Conservation (phyloP, 208 protist species). For the Trypanosomatidae sp. region DNA sequence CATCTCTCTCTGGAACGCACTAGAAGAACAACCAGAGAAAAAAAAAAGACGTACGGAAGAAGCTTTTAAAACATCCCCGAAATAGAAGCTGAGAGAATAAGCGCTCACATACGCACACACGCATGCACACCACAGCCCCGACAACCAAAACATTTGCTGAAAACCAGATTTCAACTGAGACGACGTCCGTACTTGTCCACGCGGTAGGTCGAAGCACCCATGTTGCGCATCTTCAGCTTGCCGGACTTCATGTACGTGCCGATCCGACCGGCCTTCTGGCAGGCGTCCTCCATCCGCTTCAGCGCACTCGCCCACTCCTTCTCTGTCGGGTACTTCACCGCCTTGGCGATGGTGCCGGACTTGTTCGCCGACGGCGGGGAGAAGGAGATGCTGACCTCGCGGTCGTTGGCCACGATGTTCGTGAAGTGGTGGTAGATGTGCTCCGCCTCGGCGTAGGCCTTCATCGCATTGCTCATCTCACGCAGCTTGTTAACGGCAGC, state of each 20-base stretch:
- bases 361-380: conserved; percentile 51
- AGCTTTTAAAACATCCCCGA: too few relatives aligned
- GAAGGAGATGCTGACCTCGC: conserved; percentile 67
- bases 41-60: too few relatives aligned
- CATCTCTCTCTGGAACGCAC: too few relatives aligned
- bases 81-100: too few relatives aligned
- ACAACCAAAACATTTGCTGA: too few relatives aligned
- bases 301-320: conserved; percentile 79
- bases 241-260: conserved; percentile 76
- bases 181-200: conserved; percentile 91
- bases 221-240: conserved; percentile 66
- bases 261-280: conserved; percentile 58
- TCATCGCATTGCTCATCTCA: conserved; percentile 85
- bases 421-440: conserved; percentile 80
- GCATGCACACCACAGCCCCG: too few relatives aligned
- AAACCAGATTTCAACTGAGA: too few relatives aligned
- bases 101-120: too few relatives aligned
- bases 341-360: conserved; percentile 51
- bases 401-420: conserved; percentile 73
- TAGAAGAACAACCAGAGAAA: too few relatives aligned
- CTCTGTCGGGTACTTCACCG: conserved; percentile 62
- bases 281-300: conserved; percentile 72
- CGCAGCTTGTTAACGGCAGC: conserved; percentile 71
- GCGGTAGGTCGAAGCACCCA: conserved; percentile 70
- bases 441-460: conserved; percentile 54